Percentiles rank a stretch among this genome's conserved stretches.
phyloP scores from a whole-genome alignment of 257 asterid species.

The Capsicum chinense region DNA sequence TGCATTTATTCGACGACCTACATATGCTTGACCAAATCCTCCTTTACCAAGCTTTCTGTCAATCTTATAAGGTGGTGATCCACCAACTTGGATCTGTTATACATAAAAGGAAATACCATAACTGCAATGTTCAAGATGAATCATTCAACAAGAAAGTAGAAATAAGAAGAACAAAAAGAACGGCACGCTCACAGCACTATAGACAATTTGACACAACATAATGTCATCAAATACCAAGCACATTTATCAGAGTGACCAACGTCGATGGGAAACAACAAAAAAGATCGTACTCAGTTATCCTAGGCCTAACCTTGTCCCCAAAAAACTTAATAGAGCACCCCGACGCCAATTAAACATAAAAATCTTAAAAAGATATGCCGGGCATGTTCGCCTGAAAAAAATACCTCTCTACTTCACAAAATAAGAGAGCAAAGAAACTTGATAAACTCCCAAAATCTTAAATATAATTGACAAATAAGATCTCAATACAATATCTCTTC shows the following conservation, averaged over 20 bases:
- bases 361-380: background rate
- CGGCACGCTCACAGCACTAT: background rate
- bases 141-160: slow-evolving; percentile 4
- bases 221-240: background rate
- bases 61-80: slow-evolving; percentile 72
- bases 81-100: slow-evolving; percentile 85
- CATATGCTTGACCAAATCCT: slow-evolving; percentile 94
- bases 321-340: background rate
- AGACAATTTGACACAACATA: background rate
- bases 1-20: slow-evolving; percentile 78
- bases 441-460: background rate
- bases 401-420: background rate
- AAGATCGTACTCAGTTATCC: background rate
- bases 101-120: slow-evolving; percentile 24
- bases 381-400: background rate
- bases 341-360: background rate
- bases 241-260: background rate
- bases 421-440: background rate
- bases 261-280: background rate
- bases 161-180: background rate
- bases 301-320: background rate
- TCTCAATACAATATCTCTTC: background rate
- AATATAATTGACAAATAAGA: too few species aligned
- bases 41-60: slow-evolving; percentile 89
- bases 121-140: slow-evolving; percentile 26